Evolutionary conservation across 768 basidiomycete species (phyloP).

Genomic region (Tubosaeta brunneosetosa): DNA sequence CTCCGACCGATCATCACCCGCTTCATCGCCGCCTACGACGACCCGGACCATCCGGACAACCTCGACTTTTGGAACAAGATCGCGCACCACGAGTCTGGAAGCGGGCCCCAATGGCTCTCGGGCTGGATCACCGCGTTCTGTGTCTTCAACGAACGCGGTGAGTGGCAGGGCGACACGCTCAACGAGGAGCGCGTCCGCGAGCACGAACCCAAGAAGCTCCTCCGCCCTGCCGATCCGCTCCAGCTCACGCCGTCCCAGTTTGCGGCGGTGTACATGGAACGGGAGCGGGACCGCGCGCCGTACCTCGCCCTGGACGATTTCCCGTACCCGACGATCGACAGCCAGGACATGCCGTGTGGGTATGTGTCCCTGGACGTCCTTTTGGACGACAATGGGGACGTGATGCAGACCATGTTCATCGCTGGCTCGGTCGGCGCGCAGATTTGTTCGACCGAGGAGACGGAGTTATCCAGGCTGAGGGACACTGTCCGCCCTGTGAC

Average conservation of each 20-base stretch:
- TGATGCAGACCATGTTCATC: slow-evolving; percentile 25
- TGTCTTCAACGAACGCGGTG: slow-evolving; percentile 28
- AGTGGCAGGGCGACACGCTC: slow-evolving; percentile 30
- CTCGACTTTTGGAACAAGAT: slow-evolving; percentile 38
- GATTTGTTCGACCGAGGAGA: slow-evolving; percentile 28
- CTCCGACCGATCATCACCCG: slow-evolving; percentile 37
- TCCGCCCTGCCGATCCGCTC: slow-evolving; percentile 26
- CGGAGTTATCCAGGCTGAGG: slow-evolving; percentile 27
- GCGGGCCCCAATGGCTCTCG: slow-evolving; percentile 31
- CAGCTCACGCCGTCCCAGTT: slow-evolving; percentile 24
- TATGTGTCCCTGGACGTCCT: slow-evolving; percentile 27
- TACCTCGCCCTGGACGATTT: slow-evolving; percentile 25
- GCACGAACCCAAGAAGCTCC: slow-evolving; percentile 30
- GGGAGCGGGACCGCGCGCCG: slow-evolving; percentile 13
- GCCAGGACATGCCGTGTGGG: slow-evolving; percentile 27
- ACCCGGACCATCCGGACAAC: slow-evolving; percentile 26
- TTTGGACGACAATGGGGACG: slow-evolving; percentile 24
- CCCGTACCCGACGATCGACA: slow-evolving; percentile 28
- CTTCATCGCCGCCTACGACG: slow-evolving; percentile 36
- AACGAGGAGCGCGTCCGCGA: slow-evolving; percentile 26
- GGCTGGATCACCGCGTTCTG: slow-evolving; percentile 41
- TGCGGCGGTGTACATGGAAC: slow-evolving; percentile 22
- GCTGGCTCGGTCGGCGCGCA: slow-evolving; percentile 29
- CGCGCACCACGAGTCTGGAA: slow-evolving; percentile 23
- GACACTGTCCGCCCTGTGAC: slow-evolving; percentile 30